Evolutionary conservation across 192 early-diverging fungal species (phyloP), one percentile per base, ranked within the genome.

Genomic region (Coemansia erecta): DNA sequence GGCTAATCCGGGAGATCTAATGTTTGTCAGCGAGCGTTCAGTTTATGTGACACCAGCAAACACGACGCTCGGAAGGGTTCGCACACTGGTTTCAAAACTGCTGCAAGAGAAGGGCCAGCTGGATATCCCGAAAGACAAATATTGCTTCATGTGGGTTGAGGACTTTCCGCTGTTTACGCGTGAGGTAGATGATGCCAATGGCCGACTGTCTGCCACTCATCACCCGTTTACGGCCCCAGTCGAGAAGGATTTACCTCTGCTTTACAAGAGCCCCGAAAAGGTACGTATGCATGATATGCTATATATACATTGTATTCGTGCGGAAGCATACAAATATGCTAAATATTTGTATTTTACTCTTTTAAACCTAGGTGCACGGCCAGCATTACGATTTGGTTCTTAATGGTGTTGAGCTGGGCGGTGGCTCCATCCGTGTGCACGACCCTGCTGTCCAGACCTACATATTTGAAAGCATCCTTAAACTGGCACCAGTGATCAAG

Each of bases 331-430:
- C 3, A 42, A 24, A 42, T 13, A 42, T 17, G 3, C 51, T 28
- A 33, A 14, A 4, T 37, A n/a, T 33, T 35, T 53, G 9, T 26
- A 26, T 26, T 15, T 10, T 14, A 7, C 12, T 58, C 26, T 18
- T 46, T 72, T 13, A 83, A 83, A 28, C 68, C 5, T 77, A 77
- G 74, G 76, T 73, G 0, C 75, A 82, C 2, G 94, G 89, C 12
- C 90, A 92, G 71, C 92, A 93, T 72, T 94, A 94, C 60, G 94
- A 96, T 65, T 66, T 96, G 47, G 90, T 96, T 0, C 73, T 96
- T 41, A 94, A 96, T 63, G 94, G 94, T 10, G 83, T 90, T 43
- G 94, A 96, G 60, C 88, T 96, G 66, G 94, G 90, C 13, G 94
- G 94, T 6, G 94, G 94, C 8, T 93, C 91, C 1, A 90, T 96